A percentile compares a stretch with the other conserved stretches of the same genome.
These are phyloP conservation scores for Russula dissimulans DNA, from an alignment of 768 basidiomycete species.

Conservation along the genomic window DNA sequence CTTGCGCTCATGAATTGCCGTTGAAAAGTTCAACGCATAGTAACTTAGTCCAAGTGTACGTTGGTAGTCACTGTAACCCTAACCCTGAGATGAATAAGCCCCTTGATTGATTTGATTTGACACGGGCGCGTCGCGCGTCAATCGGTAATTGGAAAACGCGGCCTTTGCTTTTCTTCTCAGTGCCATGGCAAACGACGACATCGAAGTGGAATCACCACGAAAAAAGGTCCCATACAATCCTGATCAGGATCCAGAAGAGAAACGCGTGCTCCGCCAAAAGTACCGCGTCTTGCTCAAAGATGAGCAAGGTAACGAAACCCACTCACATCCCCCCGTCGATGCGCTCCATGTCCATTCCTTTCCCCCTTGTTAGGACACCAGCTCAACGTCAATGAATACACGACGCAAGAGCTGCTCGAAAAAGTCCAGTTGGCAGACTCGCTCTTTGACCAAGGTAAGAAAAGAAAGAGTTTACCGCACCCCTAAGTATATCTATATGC, in stretches of 20 bases:
- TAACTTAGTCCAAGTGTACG: slow-evolving; percentile 14
- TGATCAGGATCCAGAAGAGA: slow-evolving; percentile 76
- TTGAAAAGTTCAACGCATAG: slow-evolving; percentile 23
- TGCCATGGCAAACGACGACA: slow-evolving; percentile 14
- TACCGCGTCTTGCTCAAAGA: slow-evolving; percentile 60
- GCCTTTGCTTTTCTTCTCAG: too few species aligned
- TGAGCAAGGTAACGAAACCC: neutral
- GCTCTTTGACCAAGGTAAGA: slow-evolving; percentile 54
- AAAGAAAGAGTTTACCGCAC: too few species aligned
- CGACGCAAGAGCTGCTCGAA: slow-evolving; percentile 44
- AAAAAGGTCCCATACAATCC: slow-evolving; percentile 56
- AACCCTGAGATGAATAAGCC: slow-evolving; percentile 2
- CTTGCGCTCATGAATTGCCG: neutral
- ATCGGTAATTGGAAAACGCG: too few species aligned
- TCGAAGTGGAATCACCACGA: slow-evolving; percentile 9
- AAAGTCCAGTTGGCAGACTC: slow-evolving; percentile 50
- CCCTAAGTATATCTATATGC: too few species aligned
- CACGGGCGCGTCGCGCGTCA: slow-evolving; percentile 3
- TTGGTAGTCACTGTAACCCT: slow-evolving; percentile 3
- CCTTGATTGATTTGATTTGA: too few species aligned
- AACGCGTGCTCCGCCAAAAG: slow-evolving; percentile 60
- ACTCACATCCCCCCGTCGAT: neutral
- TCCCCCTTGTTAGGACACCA: slow-evolving; percentile 27
- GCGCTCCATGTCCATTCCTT: neutral
- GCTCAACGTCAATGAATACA: slow-evolving; percentile 45